Base-by-base conservation (phyloP, 1,284 basidiomycete genomes). In the Heterobasidion parviporum region DNA sequence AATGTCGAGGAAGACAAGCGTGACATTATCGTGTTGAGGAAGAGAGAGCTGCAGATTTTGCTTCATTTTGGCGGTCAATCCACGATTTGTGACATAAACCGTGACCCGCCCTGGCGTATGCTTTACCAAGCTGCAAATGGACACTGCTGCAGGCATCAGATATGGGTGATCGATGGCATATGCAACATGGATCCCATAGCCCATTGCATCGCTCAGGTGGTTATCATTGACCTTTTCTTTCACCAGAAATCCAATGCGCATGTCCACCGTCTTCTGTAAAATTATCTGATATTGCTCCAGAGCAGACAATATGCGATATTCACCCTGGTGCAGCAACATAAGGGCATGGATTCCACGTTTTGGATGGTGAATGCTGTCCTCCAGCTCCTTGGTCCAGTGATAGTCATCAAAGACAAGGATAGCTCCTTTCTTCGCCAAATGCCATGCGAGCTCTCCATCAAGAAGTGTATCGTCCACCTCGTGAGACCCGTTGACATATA, bases 401-500 rank as follows among this genome's bases (percentile, higher is more conserved):
- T 83, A 83, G 63, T 83, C 80, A 61, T 83, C 81, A 59, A 83
- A 80, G 49, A 83, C 74, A 59, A 83, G 60, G 50, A 82, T 67
- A 3, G 78, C 78, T 2, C 72, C 76, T 32, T 75, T 71, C 52
- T 72, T 70, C 3, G 80, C 77, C 12, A 83, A 67, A 2, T 81
- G 70, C 81, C 82, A 83, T 2, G 72, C 74, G 33, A 83, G 68
- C 64, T 83, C 82, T 6, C 74, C 80, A 60, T 83, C 82, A 20
- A 83, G 71, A 53, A 83, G 68, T 0, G 80, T 82, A 60, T 83
- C 82, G 56, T 79, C 77, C 1, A 81, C 78, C 56, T 78, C 74
- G 62, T 82, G 81, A 6, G 79, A 81, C 3, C 81, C 81, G 57
- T 83, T 80, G 55, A 83, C 62, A 61, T 83, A 83, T 8, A 83